Conservation (phyloP, 495 filamentous ascomycete species). For the Tuber microsphaerosporum region DNA sequence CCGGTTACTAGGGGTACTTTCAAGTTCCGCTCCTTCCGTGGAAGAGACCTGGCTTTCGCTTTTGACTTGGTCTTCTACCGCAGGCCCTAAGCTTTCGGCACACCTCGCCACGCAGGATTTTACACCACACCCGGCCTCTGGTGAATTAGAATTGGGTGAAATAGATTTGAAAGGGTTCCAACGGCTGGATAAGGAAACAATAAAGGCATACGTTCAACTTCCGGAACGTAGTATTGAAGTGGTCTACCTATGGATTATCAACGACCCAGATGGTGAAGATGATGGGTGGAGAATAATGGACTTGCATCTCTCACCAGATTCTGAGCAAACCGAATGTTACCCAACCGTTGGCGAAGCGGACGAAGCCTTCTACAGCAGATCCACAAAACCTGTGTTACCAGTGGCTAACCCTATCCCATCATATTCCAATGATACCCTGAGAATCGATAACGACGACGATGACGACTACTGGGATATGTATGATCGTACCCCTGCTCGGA, state of each 20-base stretch:
- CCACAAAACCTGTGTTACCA: conserved; percentile 10
- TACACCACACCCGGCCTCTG: conserved; percentile 85
- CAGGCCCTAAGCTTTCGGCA: conserved; percentile 59
- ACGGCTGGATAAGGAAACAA: conserved; percentile 75
- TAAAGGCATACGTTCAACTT: conserved; percentile 54
- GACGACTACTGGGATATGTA: conserved; percentile 94
- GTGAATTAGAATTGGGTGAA: conserved; percentile 74
- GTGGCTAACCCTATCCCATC: conserved; percentile 22
- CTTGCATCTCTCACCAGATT: conserved; percentile 50
- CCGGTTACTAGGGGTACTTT: conserved; percentile 55
- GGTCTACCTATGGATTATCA: conserved; percentile 60
- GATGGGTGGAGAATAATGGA: conserved; percentile 81
- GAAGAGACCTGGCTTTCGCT: conserved; percentile 76
- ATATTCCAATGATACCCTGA: neutral
- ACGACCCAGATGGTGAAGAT: conserved; percentile 60
- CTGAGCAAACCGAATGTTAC: conserved; percentile 32
- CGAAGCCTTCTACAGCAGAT: conserved; percentile 40
- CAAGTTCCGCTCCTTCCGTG: conserved; percentile 46
- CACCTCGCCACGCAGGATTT: conserved; percentile 61
- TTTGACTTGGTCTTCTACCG: conserved; percentile 72
- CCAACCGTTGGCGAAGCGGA: conserved; percentile 38
- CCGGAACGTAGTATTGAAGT: conserved; percentile 46
- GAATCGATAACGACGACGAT: conserved; percentile 59
- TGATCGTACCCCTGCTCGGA: conserved; percentile 71
- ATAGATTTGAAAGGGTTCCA: conserved; percentile 59